Evolutionary conservation across 192 early-diverging fungal genomes (phyloP).

Genomic region (Backusella australiensis): DNA sequence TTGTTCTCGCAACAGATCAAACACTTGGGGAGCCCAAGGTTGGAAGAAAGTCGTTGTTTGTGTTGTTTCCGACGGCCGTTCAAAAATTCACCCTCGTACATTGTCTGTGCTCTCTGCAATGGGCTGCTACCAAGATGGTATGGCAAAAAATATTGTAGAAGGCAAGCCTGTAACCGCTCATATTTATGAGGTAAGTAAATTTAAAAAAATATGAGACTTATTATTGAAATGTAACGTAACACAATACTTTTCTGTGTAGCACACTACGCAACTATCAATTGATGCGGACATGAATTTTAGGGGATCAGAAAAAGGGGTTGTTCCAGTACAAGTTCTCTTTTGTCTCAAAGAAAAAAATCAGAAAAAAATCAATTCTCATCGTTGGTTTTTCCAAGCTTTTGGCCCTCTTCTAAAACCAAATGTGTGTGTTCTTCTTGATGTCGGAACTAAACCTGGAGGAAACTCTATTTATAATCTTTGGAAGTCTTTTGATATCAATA

Average conservation of each 20-base stretch:
- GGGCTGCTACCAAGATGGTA: constrained; percentile 76
- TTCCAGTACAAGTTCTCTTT: constrained; percentile 75
- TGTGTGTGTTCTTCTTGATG: constrained; percentile 69
- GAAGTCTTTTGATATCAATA: constrained; percentile 75
- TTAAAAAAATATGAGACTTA: constrained; percentile 5
- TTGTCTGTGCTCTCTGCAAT: constrained; percentile 68
- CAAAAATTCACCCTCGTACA: constrained; percentile 62
- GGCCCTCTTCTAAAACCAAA: constrained; percentile 57
- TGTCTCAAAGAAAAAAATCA: constrained; percentile 75
- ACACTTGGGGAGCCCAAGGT: constrained; percentile 65
- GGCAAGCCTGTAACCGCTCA: constrained; percentile 62
- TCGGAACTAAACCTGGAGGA: constrained; percentile 74
- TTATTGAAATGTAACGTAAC: constrained; percentile 1
- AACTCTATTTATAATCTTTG: constrained; percentile 73
- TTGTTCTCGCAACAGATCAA: constrained; percentile 59
- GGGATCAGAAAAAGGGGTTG: constrained; percentile 45
- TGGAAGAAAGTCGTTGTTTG: constrained; percentile 82
- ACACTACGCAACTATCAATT: constrained; percentile 57
- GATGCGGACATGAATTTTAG: constrained; percentile 52
- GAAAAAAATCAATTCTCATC: constrained; percentile 62
- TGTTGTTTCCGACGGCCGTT: constrained; percentile 76
- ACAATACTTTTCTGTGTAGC: constrained; percentile 21
- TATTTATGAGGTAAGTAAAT: constrained; percentile 55
- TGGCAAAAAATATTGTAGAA: constrained; percentile 63
- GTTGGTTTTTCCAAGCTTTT: constrained; percentile 65